Evolutionary conservation across 768 basidiomycete genomes (phyloP), one percentile per base, ranked within the genome.

Genomic region (Boletus fagicola): DNA sequence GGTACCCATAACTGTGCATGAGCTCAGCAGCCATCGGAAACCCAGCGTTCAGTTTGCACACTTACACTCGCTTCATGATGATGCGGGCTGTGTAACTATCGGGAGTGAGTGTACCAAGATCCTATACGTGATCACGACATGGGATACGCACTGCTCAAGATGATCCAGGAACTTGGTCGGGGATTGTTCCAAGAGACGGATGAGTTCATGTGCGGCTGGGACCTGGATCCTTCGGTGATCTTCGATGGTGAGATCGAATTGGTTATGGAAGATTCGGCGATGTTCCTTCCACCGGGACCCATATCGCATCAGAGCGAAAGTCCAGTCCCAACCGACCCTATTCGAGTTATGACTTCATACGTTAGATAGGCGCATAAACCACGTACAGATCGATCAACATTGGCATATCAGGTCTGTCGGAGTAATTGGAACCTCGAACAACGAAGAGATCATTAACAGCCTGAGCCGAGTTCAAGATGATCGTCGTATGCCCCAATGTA

Each of bases 281-380:
- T 54, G 53, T 31, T 54, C 53, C 36, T 54, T 54, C 53, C 53
- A 54, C 18, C 46, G 28, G 3, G 46, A 30, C 1, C 53, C 53
- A 40, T 54, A 54, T 16, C 53, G 53, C 53, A 54, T 54, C 5
- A 54, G 45, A 9, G 53, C 45, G 4, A 54, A 54, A 15, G 53
- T 54, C 53, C 53, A 54, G 53, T 54, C 45, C 53, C 53, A 54
- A 31, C 53, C 53, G 11, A 54, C 53, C 36, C 53, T 54, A 22
- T 30, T 11, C 36, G 20, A 39, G 15, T 35, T 39, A 31, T 22
- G 28, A 40, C 1, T 13, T 12, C 9, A 13, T 3, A 40, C 26
- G 20, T 28, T 5, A 18, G 1, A 40, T 24, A 4, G 7, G 11
- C 1, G 3, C 16, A 28, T 2, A 3, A 24, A 8, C 20, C 30